Base-by-base conservation (phyloP, 2,329 filamentous ascomycete species). In the Aspergillus sp. region DNA sequence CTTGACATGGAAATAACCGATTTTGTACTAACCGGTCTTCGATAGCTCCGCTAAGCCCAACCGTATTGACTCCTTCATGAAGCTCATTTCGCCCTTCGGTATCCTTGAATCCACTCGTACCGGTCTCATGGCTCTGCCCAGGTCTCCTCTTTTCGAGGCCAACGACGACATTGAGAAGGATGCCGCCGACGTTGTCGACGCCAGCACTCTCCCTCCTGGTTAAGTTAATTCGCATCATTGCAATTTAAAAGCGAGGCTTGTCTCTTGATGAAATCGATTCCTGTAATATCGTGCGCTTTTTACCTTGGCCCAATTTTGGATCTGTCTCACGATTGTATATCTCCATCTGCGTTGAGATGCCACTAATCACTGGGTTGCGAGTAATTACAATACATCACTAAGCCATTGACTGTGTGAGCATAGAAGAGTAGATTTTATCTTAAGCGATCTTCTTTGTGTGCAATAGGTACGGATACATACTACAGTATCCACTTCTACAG, bases 31-130 rank as follows among this genome's bases (percentile, higher is more conserved):
- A 61, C 47, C 4, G 2, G 5, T 6, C 9, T 3, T 9, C 22
- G 43, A 59, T 66, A 92, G 89, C 7, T 96, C 92, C 53, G 95
- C 95, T 59, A 99, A 99, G 78, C 93, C 91, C 36, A 85, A 83
- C 61, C 89, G 95, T 77, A 96, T 99, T 71, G 92, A 99, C 78
- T 96, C 92, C 2, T 99, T 97, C 82, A 89, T 99, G 79, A 99
- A 98, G 80, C 84, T 99, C 61, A 88, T 99, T 70, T 83, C 86
- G 56, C 93, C 93, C 12, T 99, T 98, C 74, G 95, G 95, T 71
- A 96, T 99, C 66, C 84, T 99, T 51, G 95, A 99, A 80, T 97
- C 93, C 50, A 92, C 93, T 51, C 87, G 95, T 60, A 98, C 95
- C 57, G 95, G 95, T 74, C 83, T 99, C 58, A 99, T 98, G 93